Evolutionary conservation across 192 early-diverging fungal species (phyloP).

Genomic region (Umbelopsis sp.): DNA sequence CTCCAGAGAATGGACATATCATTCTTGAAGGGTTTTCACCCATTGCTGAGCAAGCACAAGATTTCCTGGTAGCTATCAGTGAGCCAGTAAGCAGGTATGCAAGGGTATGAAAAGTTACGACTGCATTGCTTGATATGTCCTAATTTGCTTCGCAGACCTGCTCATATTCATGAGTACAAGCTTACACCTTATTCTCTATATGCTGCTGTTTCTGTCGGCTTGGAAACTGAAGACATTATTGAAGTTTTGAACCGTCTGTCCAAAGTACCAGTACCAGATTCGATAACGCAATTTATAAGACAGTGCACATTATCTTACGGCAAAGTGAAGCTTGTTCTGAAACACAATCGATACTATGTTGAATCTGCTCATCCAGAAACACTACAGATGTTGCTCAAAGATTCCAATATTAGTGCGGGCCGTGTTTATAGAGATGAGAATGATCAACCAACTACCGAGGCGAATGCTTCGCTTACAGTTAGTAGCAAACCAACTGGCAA

Average conservation of each 20-base stretch:
- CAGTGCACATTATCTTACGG: conserved; percentile 87
- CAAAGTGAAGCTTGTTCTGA: conserved; percentile 96
- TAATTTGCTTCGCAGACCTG: conserved; percentile 44
- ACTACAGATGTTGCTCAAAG: conserved; percentile 76
- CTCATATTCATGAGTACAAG: conserved; percentile 91
- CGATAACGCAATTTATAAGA: conserved; percentile 76
- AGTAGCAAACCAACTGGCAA: conserved; percentile 59
- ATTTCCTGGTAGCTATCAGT: conserved; percentile 94
- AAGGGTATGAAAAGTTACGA: conserved; percentile 1
- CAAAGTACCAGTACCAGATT: conserved; percentile 81
- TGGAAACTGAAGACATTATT: conserved; percentile 91
- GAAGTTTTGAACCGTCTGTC: conserved; percentile 87
- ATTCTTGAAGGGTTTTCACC: conserved; percentile 97
- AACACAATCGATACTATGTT: conserved; percentile 92
- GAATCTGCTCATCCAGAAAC: conserved; percentile 87
- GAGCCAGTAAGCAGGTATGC: conserved; percentile 88
- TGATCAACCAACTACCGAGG: conserved; percentile 28
- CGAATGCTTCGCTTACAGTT: conserved; percentile 24
- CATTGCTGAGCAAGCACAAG: conserved; percentile 93
- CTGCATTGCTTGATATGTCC: not conserved
- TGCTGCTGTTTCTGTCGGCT: conserved; percentile 96
- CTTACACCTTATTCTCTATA: conserved; percentile 94
- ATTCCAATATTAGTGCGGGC: conserved; percentile 68
- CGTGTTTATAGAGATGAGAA: conserved; percentile 64
- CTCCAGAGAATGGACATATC: conserved; percentile 77